Base-by-base conservation (phyloP, 306 rosid genomes). In the Lathyrus aphaca region DNA sequence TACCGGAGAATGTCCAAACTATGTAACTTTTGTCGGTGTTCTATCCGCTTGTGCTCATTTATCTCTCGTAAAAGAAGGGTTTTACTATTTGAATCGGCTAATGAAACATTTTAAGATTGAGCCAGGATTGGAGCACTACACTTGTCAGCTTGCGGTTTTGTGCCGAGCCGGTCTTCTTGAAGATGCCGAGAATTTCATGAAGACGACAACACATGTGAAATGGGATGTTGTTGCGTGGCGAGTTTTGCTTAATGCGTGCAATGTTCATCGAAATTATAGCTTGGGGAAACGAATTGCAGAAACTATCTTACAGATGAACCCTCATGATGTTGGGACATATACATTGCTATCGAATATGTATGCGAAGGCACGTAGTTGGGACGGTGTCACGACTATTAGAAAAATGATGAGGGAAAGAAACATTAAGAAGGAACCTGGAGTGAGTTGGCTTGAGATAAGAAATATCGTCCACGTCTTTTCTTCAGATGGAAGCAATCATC, bases 161-260 rank as follows among this genome's bases (percentile, higher is more conserved):
- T 82, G 96, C 82, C 78, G 85, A 74, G 81, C 76, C 23, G 92
- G 97, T 61, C 76, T 79, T 72, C 89, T 92, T 56, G 80, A 75
- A 45, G 81, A 87, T 66, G 91, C 98, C 40, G 69, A 75, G 70
- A 86, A 83, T 70, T 77, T 87, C 86, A 87, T 92, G 76, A 73
- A 78, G 77, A 83, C 83, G 69, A 83, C 84, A 72, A 86, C 90
- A 14, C 89, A 83, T 30, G 84, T 76, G 61, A 79, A 87, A 73
- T 91, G 96, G 77, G 92, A 94, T 70, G 72, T 86, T 69, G 90
- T 92, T 87, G 86, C 88, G 6, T 92, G 96, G 97, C 85, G 89
- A 17, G 86, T 90, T 69, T 71, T 92, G 83, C 95, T 92, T n/a
- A 86, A 84, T 50, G 89, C 97, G 42, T 92, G 96, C 51, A 90